Evolutionary conservation across 768 basidiomycete genomes (phyloP), one percentile per base, ranked within the genome.

Genomic region (Rhizopogon vesiculosus): DNA sequence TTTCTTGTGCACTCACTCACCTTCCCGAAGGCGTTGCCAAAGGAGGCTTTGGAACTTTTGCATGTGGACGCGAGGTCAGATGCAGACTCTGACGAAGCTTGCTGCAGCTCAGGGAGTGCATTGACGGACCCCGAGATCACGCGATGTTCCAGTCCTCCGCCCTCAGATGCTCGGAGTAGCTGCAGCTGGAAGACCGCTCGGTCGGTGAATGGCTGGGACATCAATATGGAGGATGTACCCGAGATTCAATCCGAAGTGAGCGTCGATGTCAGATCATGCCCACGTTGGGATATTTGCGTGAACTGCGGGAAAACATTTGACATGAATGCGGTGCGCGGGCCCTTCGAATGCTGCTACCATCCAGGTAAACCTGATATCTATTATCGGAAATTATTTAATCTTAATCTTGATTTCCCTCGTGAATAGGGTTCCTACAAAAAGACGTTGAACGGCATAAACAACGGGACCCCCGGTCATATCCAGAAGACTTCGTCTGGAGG

Each of bases 261-360:
- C 31, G 18, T 35, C 12, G 46, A 48, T 48, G 18, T 48, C 18
- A 33, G 18, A 48, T 35, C 31, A 4, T 13, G 13, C n/a, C 69
- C 76, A 13, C 74, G 77, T 29, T 81, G 78, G 77, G 75, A 77
- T 49, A 67, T 61, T 5, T 82, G 82, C 60, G 66, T 56, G 6
- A 76, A 78, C 56, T 83, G 82, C 58, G 66, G 72, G 18, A 73
- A 74, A 51, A 77, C 80, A 49, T 81, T 72, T 57, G 80, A 82
- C 57, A 66, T 70, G 42, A 71, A 72, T 12, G 64, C 61, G 5
- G 58, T 64, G 42, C 66, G 75, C 44, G 72, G 65, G 18, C 69
- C 74, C 4, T 71, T 67, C 3, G 78, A 78, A 56, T 84, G 82
- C 56, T 45, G 57, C 16, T 81, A 78, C 59, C 82, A 84, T 69